These are phyloP conservation scores for Iberis pinnata DNA, from an alignment of 345 rosid genomes.

Conservation along the genomic window DNA sequence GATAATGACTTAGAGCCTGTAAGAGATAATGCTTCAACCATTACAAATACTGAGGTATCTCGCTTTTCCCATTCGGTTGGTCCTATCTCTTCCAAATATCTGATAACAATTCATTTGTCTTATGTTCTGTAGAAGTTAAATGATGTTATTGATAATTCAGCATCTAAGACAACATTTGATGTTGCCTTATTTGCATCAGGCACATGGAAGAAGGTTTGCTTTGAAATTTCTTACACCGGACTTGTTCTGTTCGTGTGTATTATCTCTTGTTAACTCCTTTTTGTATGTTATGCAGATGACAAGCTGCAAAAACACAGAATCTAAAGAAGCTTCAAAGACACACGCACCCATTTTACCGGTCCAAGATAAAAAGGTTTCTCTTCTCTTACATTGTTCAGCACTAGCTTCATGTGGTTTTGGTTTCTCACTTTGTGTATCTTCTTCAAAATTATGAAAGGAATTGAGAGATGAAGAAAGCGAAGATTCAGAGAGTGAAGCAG, in stretches of 20 bases:
- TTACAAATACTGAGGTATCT: conserved; percentile 39
- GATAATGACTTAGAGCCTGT: conserved; percentile 26
- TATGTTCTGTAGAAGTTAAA: conserved; percentile 40
- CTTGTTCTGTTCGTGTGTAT: conserved; percentile 1
- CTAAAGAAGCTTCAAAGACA: conserved; percentile 33
- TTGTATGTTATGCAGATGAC: conserved; percentile 41
- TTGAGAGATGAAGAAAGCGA: conserved; percentile 45
- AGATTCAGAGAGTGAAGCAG: conserved; percentile 47
- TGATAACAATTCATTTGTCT: conserved; percentile 8
- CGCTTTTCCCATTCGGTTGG: neutral
- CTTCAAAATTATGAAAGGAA: conserved; percentile 34
- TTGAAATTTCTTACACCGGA: neutral
- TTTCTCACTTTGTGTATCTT: neutral
- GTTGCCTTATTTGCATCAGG: conserved; percentile 68
- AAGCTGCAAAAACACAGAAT: conserved; percentile 30
- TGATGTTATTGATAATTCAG: conserved; percentile 38
- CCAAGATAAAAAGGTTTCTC: conserved; percentile 41
- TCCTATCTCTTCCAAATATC: neutral
- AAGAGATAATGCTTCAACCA: conserved; percentile 27
- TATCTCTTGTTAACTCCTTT: conserved; percentile 1
- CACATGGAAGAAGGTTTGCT: conserved; percentile 64
- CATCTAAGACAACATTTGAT: conserved; percentile 71
- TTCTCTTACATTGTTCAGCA: no score
- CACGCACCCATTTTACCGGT: conserved; percentile 22
- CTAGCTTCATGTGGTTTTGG: conserved; percentile 1